Conservation (phyloP, 176 grass and related monocot species). For the Tillandsia fasciculata region DNA sequence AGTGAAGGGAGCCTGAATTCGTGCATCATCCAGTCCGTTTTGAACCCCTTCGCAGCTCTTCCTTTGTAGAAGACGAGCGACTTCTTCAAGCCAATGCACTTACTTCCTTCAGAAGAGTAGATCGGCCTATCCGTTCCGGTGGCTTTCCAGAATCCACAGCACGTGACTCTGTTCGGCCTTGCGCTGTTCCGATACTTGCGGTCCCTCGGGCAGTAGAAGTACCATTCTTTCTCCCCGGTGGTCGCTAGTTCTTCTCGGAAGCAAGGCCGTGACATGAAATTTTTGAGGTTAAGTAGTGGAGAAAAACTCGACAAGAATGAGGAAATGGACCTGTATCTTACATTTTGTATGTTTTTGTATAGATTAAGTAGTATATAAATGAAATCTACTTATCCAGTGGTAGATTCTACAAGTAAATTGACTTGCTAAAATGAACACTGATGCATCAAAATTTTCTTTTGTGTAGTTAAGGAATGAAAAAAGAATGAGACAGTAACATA, state of each 20-base stretch:
- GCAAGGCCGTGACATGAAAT: background rate
- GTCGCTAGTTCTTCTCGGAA: conserved; percentile 61
- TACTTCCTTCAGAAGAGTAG: conserved; percentile 75
- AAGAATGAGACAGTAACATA: conserved; percentile 31
- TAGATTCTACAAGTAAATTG: too few relatives aligned
- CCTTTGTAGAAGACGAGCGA: conserved; percentile 98
- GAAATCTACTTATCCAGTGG: too few relatives aligned
- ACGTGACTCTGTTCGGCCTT: conserved; percentile 84
- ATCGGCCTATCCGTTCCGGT: conserved; percentile 94
- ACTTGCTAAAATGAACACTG: too few relatives aligned
- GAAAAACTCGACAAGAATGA: background rate
- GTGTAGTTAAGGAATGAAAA: background rate
- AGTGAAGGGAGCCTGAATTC: conserved; percentile 83
- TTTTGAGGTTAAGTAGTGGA: background rate
- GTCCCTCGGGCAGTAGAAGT: conserved; percentile 98
- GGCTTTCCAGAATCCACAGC: conserved; percentile 96
- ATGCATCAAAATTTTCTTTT: too few relatives aligned
- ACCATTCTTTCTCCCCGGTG: conserved; percentile 98
- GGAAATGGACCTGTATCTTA: too few relatives aligned
- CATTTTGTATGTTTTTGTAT: too few relatives aligned
- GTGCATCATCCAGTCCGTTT: conserved; percentile 99
- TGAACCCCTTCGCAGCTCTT: conserved; percentile 82
- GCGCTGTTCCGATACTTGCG: conserved; percentile 95
- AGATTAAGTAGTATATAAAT: too few relatives aligned
- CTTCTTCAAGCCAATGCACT: conserved; percentile 97